Percentiles rank a stretch among this genome's conserved stretches.
These are phyloP conservation scores for Gremmenia infestans DNA, from an alignment of 2,329 filamentous ascomycete species.

Conservation along the genomic window DNA sequence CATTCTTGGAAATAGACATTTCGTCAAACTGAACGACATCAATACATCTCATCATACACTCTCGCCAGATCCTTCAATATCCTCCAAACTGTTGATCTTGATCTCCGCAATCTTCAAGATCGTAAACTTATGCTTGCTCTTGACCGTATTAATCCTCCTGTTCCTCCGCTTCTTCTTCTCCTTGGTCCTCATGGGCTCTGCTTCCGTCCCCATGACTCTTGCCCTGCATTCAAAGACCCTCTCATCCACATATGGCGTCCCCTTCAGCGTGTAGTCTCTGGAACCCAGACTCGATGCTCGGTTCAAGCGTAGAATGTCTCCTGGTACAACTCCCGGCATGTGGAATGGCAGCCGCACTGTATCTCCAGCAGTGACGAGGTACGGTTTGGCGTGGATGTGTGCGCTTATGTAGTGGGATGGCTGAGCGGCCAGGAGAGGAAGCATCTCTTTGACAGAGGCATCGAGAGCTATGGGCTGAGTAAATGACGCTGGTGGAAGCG, in stretches of 20 bases:
- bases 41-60: not conserved
- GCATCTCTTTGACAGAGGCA: conserved; percentile 54
- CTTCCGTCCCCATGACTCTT: conserved; percentile 77
- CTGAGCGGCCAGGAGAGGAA: conserved; percentile 69
- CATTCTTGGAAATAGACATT: not conserved
- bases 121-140: conserved; percentile 89
- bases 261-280: conserved; percentile 85
- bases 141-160: conserved; percentile 67
- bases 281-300: conserved; percentile 78
- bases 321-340: conserved; percentile 70
- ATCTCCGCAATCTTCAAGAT: conserved; percentile 80
- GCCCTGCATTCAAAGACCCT: conserved; percentile 80
- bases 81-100: conserved; percentile 40
- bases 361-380: conserved; percentile 75
- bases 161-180: conserved; percentile 79
- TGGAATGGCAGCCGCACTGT: conserved; percentile 71
- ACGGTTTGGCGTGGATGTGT: conserved; percentile 74
- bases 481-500: conserved; percentile 15
- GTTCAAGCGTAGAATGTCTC: conserved; percentile 84
- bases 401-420: conserved; percentile 72
- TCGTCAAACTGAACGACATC: not conserved
- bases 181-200: conserved; percentile 70
- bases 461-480: conserved; percentile 38
- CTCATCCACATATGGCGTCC: conserved; percentile 76
- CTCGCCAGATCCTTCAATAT: conserved; percentile 31